phyloP scores from a whole-genome alignment of 371 early-diverging fungal species.

The Circinella minor region DNA sequence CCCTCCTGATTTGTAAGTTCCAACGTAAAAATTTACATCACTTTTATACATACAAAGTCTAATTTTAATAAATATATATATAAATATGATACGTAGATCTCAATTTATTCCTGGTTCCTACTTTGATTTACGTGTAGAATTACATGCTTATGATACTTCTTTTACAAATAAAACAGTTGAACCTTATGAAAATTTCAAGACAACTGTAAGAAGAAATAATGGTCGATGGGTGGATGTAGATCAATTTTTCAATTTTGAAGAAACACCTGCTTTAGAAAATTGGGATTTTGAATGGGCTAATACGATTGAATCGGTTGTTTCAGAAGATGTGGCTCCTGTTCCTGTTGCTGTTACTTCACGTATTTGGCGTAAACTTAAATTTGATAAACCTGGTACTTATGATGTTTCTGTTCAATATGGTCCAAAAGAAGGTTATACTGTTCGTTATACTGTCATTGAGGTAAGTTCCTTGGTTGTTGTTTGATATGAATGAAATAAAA shows the following conservation, averaged over 20 bases:
- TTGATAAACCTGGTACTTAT: slow-evolving; percentile 64
- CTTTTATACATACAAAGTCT: too few relatives aligned
- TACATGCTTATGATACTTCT: slow-evolving; percentile 53
- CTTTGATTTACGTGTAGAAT: slow-evolving; percentile 67
- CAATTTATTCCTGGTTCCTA: slow-evolving; percentile 60
- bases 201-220: slow-evolving; percentile 44
- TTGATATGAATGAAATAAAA: neutral
- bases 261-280: slow-evolving; percentile 43
- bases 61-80: neutral
- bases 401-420: slow-evolving; percentile 48
- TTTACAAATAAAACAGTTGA: slow-evolving; percentile 37
- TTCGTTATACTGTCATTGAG: slow-evolving; percentile 39
- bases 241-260: slow-evolving; percentile 41
- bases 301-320: slow-evolving; percentile 51
- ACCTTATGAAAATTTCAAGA: slow-evolving; percentile 40
- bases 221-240: slow-evolving; percentile 48
- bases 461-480: slow-evolving; percentile 16
- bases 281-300: slow-evolving; percentile 61
- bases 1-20: slow-evolving; percentile 58
- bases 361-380: slow-evolving; percentile 61
- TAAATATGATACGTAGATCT: slow-evolving; percentile 28
- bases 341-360: slow-evolving; percentile 57
- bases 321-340: slow-evolving; percentile 44
- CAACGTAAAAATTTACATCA: too few relatives aligned
- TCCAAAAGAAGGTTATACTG: slow-evolving; percentile 38